Conservation (phyloP, 495 filamentous ascomycete genomes). For the Cercophora scortea region DNA sequence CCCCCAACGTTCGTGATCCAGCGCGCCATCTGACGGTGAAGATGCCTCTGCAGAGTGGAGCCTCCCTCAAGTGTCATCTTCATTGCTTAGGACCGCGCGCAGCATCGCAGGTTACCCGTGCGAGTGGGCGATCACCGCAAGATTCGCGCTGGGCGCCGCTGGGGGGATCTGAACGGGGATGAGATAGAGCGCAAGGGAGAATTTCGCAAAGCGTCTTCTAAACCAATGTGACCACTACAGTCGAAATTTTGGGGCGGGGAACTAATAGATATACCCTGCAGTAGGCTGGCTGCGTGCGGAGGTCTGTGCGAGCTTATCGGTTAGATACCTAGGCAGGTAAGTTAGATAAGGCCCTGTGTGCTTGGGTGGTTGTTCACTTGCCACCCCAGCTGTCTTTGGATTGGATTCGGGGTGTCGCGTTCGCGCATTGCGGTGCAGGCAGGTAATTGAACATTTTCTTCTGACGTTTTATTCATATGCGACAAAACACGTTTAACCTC, state of each 20-base stretch:
- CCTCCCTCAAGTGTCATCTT: conserved; percentile 42
- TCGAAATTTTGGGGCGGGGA: conserved; percentile 11
- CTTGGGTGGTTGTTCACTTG: too few species aligned
- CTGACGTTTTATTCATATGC: too few species aligned
- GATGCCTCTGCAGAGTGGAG: conserved; percentile 45
- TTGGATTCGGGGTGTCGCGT: too few species aligned
- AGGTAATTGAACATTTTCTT: too few species aligned
- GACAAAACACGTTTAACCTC: too few species aligned
- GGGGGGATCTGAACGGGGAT: conserved; percentile 41
- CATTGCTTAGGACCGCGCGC: conserved; percentile 40
- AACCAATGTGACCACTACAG: conserved; percentile 44
- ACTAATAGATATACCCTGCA: too few species aligned
- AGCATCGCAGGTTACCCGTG: conserved; percentile 44
- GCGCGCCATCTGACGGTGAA: conserved; percentile 45
- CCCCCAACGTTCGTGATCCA: conserved; percentile 46
- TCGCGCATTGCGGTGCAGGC: too few species aligned
- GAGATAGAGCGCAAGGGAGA: conserved; percentile 31
- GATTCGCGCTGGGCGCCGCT: conserved; percentile 44
- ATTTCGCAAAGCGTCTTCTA: conserved; percentile 37
- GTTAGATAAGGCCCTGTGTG: too few species aligned
- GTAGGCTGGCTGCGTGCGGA: too few species aligned
- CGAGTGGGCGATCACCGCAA: conserved; percentile 43
- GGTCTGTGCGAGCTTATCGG: too few species aligned
- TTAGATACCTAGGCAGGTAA: too few species aligned
- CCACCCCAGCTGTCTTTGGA: too few species aligned